Evolutionary conservation across 352 stramenopile genomes (phyloP).

Genomic region (Phytophthora sp.): DNA sequence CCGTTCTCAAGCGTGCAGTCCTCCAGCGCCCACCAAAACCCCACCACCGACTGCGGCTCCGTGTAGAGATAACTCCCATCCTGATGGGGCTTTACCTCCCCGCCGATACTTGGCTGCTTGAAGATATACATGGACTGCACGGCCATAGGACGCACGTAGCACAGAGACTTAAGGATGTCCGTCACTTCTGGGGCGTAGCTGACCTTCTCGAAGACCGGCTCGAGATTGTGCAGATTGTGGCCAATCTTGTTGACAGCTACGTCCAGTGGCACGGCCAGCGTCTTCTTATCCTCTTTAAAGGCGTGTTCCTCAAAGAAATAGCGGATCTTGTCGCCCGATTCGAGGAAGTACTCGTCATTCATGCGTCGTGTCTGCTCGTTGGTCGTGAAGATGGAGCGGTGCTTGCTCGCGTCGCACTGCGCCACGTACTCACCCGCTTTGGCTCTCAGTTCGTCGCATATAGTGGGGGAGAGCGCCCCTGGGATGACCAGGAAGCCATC

Average conservation of each 20-base stretch:
- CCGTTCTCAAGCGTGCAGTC: constrained; percentile 95
- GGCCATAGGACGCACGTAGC: constrained; percentile 88
- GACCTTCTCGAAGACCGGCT: constrained; percentile 87
- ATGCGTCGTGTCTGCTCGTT: constrained; percentile 83
- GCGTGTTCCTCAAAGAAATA: constrained; percentile 95
- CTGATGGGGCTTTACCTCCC: constrained; percentile 95
- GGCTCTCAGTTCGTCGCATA: constrained; percentile 65
- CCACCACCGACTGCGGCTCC: constrained; percentile 94
- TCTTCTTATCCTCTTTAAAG: constrained; percentile 69
- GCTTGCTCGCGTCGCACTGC: constrained; percentile 63
- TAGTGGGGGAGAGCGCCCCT: constrained; percentile 42
- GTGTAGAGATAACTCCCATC: constrained; percentile 97
- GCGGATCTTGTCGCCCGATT: constrained; percentile 90
- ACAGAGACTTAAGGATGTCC: constrained; percentile 81
- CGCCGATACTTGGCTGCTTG: constrained; percentile 94
- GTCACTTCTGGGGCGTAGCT: constrained; percentile 79
- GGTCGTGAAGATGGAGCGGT: constrained; percentile 86
- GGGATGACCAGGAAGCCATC: constrained; percentile 77
- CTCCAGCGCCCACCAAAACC: constrained; percentile 96
- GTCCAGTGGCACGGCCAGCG: constrained; percentile 66
- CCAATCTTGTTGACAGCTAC: constrained; percentile 96
- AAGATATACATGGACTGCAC: constrained; percentile 98
- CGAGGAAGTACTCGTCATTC: constrained; percentile 95
- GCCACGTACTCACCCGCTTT: constrained; percentile 57
- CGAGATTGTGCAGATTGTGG: constrained; percentile 94